Percentiles rank a stretch among this genome's conserved stretches.
Evolutionary conservation across 371 early-diverging fungal species (phyloP).

Genomic region (Rhizopus sp.): DNA sequence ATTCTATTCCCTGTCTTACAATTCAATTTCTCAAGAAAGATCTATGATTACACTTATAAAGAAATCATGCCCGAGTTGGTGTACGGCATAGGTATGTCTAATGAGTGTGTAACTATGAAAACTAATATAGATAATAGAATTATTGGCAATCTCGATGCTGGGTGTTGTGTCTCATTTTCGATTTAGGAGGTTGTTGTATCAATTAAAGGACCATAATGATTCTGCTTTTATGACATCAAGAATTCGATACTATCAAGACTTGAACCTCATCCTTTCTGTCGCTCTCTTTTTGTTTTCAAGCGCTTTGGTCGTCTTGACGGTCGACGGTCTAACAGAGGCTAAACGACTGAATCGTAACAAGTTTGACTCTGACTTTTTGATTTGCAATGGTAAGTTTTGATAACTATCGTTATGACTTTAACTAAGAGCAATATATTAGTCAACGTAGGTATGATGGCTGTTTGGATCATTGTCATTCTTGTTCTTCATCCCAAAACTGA

Average conservation of each 20-base stretch:
- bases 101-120: neutral
- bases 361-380: slow-evolving; percentile 46
- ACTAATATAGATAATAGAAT: slow-evolving; percentile 17
- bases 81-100: slow-evolving; percentile 40
- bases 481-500: slow-evolving; percentile 43
- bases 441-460: slow-evolving; percentile 33
- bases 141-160: slow-evolving; percentile 38
- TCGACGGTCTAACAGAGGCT: slow-evolving; percentile 38
- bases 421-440: slow-evolving; percentile 20
- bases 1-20: slow-evolving; percentile 47
- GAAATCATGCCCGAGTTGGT: slow-evolving; percentile 52
- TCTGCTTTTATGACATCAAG: slow-evolving; percentile 34
- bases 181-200: slow-evolving; percentile 38
- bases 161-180: slow-evolving; percentile 49
- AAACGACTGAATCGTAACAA: slow-evolving; percentile 38
- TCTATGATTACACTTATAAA: slow-evolving; percentile 43
- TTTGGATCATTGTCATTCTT: slow-evolving; percentile 43
- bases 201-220: slow-evolving; percentile 28
- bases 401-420: neutral
- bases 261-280: slow-evolving; percentile 43
- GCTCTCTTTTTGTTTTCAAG: slow-evolving; percentile 30
- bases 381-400: slow-evolving; percentile 43
- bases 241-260: slow-evolving; percentile 48
- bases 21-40: slow-evolving; percentile 41
- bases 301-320: slow-evolving; percentile 41